Evolutionary conservation across 176 grass and related monocot genomes (phyloP), one percentile per base, ranked within the genome.

Genomic region (Metroxylon sagu): DNA sequence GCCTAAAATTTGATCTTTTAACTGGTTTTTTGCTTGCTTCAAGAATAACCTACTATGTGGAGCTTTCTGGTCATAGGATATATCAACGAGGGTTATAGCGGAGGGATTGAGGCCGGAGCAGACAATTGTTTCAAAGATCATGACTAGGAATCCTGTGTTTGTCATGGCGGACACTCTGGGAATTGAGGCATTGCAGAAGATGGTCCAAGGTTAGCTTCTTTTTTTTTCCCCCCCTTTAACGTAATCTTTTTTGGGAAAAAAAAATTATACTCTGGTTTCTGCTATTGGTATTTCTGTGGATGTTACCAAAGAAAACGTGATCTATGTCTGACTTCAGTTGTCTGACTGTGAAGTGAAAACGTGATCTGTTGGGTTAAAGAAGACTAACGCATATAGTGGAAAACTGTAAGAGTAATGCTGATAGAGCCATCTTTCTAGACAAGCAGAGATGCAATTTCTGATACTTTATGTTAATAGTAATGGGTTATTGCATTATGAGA

Each of bases 181-280:
- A 19, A 98, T 85, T 68, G 88, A 98, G 50, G 93, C 93, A 52
- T 72, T 98, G 69, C 93, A 98, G 58, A 98, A 98, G 76, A 98
- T 98, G 93, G 88, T 98, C 60, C 87, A 92, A 88, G 84, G 93
- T 98, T 75, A 64, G 54, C 62, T 16, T 74, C 8, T 10, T 43
- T 7, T 15, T 53, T 17, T 15, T 59, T 50, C 1, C 6, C 43
- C 25, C 49, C 6, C 8, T 8, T 71, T 25, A 14, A 26, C 3
- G 21, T 49, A 15, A 12, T 18, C 54, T 4, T 70, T 25, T 35
- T 35, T 14, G 1, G 35, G 7, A 43, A 43, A 10, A 43, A 43
- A 10, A 43, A 10, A 2, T 3, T 12, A 14, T 2, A 2, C 12
- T 43, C 35, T 43, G 35, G 1, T 43, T 8, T 43, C 35, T 43